Evolutionary conservation across 495 filamentous ascomycete species (phyloP), one percentile per base, ranked within the genome.

Genomic region (Barbatosphaeria neglecta): DNA sequence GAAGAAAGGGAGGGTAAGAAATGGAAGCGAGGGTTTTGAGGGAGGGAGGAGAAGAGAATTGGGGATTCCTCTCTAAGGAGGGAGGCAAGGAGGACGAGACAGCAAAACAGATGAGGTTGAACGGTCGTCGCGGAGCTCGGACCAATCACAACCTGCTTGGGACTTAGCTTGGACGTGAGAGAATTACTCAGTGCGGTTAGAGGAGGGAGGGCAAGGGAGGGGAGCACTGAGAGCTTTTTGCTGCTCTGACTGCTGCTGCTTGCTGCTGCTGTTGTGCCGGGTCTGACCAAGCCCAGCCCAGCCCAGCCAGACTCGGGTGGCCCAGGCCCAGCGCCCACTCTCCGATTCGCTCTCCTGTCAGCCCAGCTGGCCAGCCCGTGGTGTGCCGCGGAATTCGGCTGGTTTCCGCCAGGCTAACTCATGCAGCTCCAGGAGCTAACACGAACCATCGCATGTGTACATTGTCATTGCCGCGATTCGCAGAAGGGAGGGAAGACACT

Each of bases 41-140:
- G 31, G 49, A 10, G 25, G 27, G 48, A 46, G 47, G 33, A 41
- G 43, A 41, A 33, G 27, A 37, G 49, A 44, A 41, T 24, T 48
- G 51, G n/a, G n/a, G n/a, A n/a, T n/a, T n/a, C n/a, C n/a, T n/a
- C n/a, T n/a, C 31, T 35, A 2, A n/a, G 31, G 31, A n/a, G 27
- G 27, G 9, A 13, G 31, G 16, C 31, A n/a, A 35, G 31, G 31
- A 35, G 15, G 31, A 35, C 31, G 31, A 35, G 31, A 35, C 15
- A 35, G 31, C 31, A 35, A 35, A 60, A 60, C 47, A 59, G 60
- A 35, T 35, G 58, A 57, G 50, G 57, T 56, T 56, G 50, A 44
- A 54, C 31, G 57, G 49, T 58, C 52, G 59, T 63, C 59, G 58
- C 6, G 31, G 31, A 35, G 31, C 31, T 35, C 31, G 31, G 31